Percentiles rank a stretch among this genome's conserved stretches.
Conservation (phyloP, 257 asterid species). For the Penstemon barbatus region DNA sequence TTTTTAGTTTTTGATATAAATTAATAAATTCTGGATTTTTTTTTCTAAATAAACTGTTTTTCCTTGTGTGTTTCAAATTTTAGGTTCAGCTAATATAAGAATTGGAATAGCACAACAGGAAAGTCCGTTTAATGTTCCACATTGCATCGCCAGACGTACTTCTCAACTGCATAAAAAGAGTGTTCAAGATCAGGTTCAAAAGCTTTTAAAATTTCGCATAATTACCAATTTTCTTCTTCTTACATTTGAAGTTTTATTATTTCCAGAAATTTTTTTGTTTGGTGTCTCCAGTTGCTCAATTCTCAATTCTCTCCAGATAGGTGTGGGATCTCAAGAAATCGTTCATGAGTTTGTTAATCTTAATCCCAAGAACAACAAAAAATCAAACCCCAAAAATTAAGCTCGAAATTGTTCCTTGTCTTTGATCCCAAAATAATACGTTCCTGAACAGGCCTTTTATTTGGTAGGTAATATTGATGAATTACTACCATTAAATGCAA, state of each 20-base stretch:
- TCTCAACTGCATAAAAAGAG: conserved; percentile 64
- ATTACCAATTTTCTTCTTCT: background rate
- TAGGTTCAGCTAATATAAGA: conserved; percentile 80
- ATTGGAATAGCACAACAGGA: conserved; percentile 90
- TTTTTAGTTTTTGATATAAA: background rate
- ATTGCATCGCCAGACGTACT: conserved; percentile 85
- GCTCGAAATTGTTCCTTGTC: too few relatives aligned
- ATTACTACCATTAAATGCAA: too few relatives aligned
- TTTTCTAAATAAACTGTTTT: conserved; percentile 3
- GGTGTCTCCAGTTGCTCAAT: conserved; percentile 63
- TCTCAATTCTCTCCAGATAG: conserved; percentile 35
- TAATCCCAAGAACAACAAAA: too few relatives aligned
- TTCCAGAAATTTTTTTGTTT: background rate
- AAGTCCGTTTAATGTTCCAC: conserved; percentile 65
- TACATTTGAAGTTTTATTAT: background rate
- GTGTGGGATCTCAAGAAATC: too few relatives aligned
- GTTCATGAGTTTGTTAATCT: too few relatives aligned
- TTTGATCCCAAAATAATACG: too few relatives aligned
- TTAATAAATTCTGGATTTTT: background rate
- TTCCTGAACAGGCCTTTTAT: too few relatives aligned
- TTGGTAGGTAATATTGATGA: too few relatives aligned
- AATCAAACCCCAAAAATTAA: too few relatives aligned
- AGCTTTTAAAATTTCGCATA: background rate
- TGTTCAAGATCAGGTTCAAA: conserved; percentile 79
- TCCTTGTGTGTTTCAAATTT: conserved; percentile 10